Conservation (phyloP, 2,329 filamentous ascomycete genomes). For the Beauveria scarabaeidicola region DNA sequence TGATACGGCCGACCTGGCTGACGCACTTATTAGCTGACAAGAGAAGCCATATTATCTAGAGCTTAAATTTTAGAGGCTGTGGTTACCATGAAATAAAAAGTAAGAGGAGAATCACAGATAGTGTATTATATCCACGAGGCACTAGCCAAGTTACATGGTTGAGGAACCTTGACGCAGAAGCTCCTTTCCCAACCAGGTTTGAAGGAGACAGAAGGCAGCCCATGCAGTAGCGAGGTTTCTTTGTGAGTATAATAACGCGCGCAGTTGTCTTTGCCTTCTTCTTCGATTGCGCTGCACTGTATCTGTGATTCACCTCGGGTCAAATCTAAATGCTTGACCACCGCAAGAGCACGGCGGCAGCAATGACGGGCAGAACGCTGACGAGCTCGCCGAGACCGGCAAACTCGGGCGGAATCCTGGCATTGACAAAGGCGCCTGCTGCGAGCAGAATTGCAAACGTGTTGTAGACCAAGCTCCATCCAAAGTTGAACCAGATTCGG, state of each 20-base stretch:
- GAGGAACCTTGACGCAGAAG: no score
- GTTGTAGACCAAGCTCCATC: slow-evolving; percentile 65
- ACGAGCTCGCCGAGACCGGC: slow-evolving; percentile 66
- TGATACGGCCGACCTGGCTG: no score
- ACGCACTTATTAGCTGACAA: no score
- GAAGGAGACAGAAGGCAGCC: background rate
- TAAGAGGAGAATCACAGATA: no score
- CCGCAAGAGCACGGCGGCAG: slow-evolving; percentile 42
- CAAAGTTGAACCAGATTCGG: slow-evolving; percentile 60
- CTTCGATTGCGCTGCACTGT: background rate
- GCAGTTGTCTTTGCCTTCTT: no score
- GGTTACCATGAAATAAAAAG: no score
- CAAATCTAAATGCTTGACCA: slow-evolving; percentile 26
- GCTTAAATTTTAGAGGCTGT: no score
- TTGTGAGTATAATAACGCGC: background rate
- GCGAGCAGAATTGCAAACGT: slow-evolving; percentile 58
- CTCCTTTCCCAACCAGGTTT: no score
- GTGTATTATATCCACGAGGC: no score
- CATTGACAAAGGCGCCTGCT: slow-evolving; percentile 52
- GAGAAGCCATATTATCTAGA: no score
- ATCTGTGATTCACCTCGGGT: background rate
- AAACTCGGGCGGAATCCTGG: slow-evolving; percentile 48
- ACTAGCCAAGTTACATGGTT: no score
- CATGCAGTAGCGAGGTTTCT: background rate
- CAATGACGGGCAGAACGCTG: slow-evolving; percentile 62